A percentile compares a stretch with the other conserved stretches of the same genome.
Evolutionary conservation across 345 rosid species (phyloP).

Genomic region (Eucalyptus sp.): DNA sequence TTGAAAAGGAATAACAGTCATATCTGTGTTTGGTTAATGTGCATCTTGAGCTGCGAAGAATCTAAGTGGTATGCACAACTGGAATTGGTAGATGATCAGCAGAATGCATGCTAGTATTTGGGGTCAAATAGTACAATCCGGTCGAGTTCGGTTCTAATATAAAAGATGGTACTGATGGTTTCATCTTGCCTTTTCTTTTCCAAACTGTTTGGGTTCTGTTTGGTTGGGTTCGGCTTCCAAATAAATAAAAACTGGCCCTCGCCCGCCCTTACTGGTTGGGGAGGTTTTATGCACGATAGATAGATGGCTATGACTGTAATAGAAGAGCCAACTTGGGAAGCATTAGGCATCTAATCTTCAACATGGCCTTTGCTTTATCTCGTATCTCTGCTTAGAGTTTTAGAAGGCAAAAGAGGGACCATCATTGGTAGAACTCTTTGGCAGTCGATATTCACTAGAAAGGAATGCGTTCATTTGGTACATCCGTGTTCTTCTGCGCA

Average conservation of each 20-base stretch:
- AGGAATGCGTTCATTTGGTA: not conserved
- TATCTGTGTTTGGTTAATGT: not conserved
- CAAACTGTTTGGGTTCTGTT: not conserved
- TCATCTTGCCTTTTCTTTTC: not conserved
- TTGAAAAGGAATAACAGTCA: not conserved
- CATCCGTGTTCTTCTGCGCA: not conserved
- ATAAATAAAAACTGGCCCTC: not conserved
- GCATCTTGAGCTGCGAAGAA: not conserved
- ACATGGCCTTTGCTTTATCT: not conserved
- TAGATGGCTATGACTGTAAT: not conserved
- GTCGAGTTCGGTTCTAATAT: not conserved
- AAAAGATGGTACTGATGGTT: not conserved
- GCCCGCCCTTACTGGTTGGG: not conserved
- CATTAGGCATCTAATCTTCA: not conserved
- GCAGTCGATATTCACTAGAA: not conserved
- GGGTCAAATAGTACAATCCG: accelerated
- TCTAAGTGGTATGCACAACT: not conserved
- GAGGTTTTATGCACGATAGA: not conserved
- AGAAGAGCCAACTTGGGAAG: not conserved
- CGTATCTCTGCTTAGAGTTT: not conserved
- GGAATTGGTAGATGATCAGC: not conserved
- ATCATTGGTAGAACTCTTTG: not conserved
- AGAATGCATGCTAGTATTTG: not conserved
- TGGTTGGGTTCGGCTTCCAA: not conserved
- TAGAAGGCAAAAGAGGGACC: not conserved